phyloP scores from a whole-genome alignment of 2,329 filamentous ascomycete species.

The Diaporthe caulivora region DNA sequence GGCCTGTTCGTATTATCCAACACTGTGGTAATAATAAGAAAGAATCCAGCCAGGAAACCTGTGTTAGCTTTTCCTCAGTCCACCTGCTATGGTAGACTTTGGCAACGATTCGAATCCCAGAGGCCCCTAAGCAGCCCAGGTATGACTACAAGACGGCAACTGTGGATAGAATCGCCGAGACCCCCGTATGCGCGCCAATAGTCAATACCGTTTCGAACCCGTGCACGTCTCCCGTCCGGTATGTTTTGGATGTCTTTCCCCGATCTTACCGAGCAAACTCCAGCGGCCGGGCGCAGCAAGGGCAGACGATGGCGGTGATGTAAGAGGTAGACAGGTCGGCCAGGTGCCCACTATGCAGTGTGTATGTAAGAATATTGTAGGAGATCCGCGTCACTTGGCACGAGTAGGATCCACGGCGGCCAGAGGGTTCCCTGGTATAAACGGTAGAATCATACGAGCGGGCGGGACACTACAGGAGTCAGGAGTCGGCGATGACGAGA shows the following conservation, averaged over 20 bases:
- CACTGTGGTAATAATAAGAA: conserved; percentile 2
- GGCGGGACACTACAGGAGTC: conserved; percentile 20
- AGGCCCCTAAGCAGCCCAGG: not conserved
- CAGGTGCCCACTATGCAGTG: not conserved
- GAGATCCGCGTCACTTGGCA: conserved; percentile 28
- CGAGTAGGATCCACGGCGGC: conserved; percentile 13
- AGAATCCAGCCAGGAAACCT: conserved; percentile 22
- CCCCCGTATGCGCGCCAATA: conserved; percentile 18
- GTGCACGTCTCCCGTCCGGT: not conserved
- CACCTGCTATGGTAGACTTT: not conserved
- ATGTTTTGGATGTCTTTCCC: conserved; percentile 9
- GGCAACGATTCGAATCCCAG: not conserved
- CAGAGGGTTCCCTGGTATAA: conserved; percentile 20
- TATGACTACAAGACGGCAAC: conserved; percentile 7
- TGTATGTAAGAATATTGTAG: not conserved
- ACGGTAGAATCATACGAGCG: conserved; percentile 15
- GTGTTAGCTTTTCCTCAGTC: not conserved
- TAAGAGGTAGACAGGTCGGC: conserved; percentile 8
- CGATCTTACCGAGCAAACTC: conserved; percentile 27
- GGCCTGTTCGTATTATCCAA: conserved; percentile 29
- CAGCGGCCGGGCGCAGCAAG: conserved; percentile 8
- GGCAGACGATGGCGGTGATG: not conserved
- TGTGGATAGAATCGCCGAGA: conserved; percentile 9
- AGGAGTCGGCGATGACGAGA: conserved; percentile 9
- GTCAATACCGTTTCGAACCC: conserved; percentile 17